Evolutionary conservation across 176 grass and related monocot genomes (phyloP), one percentile per base, ranked within the genome.

Genomic region (Zoysia pacifica): DNA sequence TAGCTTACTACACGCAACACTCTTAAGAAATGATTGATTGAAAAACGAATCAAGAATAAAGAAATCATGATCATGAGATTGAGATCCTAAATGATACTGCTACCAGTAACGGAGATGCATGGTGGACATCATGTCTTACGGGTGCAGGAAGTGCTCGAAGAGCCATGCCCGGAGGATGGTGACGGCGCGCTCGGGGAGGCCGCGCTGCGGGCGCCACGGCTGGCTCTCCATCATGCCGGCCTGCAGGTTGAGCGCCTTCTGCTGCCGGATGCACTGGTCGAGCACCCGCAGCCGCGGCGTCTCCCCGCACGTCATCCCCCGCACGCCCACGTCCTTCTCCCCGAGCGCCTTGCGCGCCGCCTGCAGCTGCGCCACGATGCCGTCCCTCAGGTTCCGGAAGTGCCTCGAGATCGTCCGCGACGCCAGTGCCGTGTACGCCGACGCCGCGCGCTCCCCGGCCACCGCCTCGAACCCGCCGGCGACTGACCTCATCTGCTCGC

Each of bases 91-190:
- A 28, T 28, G 28, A 28, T 28, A 28, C 28, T 28, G 28, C 28
- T 28, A 28, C 28, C 28, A 28, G 28, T 28, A 28, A 28, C 28
- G 0, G 28, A 28, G 28, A 28, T 28, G 28, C 28, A 28, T 28
- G 28, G 28, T 28, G 28, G 28, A 28, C 28, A 1, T 18, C 0
- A 12, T 5, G 18, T 53, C 71, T 87, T 91, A 97, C 94, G 94
- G 94, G 76, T 94, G 91, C 11, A 97, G 87, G 84, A 97, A 97
- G 75, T 97, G 94, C 46, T 97, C 94, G 74, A 97, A 97, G 16
- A 97, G 87, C 94, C 94, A 97, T 0, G 94, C 89, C 5, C 94
- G 94, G 13, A 97, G 94, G 74, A 94, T 84, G 54, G 94, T 91
- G 66, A 97, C 94, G 10, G 94, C 90, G 73, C 89, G 89, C 40